Conservation (phyloP, 2,329 filamentous ascomycete genomes). For the Penicillium sp. region DNA sequence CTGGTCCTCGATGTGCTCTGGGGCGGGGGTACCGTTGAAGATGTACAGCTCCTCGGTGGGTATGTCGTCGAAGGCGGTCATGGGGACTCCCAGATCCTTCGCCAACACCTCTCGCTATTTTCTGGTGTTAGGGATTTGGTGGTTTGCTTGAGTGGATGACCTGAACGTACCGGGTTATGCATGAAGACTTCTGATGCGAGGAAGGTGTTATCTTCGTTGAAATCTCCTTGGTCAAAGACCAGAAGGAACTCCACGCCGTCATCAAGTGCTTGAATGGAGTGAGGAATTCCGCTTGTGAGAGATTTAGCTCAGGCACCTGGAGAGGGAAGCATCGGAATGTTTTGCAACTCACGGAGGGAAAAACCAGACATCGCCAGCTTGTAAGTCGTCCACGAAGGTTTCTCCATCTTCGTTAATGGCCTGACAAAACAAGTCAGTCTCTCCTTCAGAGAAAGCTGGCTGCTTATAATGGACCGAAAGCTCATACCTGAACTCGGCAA, state of each 20-base stretch:
- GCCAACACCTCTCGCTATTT: slow-evolving; percentile 45
- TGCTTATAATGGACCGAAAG: no score
- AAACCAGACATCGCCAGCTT: slow-evolving; percentile 74
- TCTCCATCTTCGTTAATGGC: slow-evolving; percentile 54
- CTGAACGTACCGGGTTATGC: slow-evolving; percentile 26
- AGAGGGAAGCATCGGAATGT: neutral
- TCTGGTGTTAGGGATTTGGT: no score
- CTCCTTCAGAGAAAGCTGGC: no score
- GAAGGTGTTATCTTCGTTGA: slow-evolving; percentile 68
- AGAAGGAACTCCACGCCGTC: slow-evolving; percentile 12
- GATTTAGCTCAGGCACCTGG: neutral
- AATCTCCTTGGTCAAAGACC: slow-evolving; percentile 39
- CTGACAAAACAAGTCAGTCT: slow-evolving; percentile 11
- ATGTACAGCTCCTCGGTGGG: slow-evolving; percentile 67
- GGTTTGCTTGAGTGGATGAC: no score
- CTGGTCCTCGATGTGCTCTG: slow-evolving; percentile 60
- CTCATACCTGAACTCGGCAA: slow-evolving; percentile 29
- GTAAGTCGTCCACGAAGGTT: slow-evolving; percentile 69
- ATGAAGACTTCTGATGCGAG: slow-evolving; percentile 59
- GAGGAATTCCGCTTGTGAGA: slow-evolving; percentile 55
- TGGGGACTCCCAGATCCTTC: slow-evolving; percentile 49
- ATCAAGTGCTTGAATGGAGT: slow-evolving; percentile 40
- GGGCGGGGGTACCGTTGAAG: slow-evolving; percentile 61
- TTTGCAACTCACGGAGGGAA: slow-evolving; percentile 55
- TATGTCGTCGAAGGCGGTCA: slow-evolving; percentile 54